Base-by-base conservation (phyloP, 345 rosid species). In the Moricandia moricandioides region DNA sequence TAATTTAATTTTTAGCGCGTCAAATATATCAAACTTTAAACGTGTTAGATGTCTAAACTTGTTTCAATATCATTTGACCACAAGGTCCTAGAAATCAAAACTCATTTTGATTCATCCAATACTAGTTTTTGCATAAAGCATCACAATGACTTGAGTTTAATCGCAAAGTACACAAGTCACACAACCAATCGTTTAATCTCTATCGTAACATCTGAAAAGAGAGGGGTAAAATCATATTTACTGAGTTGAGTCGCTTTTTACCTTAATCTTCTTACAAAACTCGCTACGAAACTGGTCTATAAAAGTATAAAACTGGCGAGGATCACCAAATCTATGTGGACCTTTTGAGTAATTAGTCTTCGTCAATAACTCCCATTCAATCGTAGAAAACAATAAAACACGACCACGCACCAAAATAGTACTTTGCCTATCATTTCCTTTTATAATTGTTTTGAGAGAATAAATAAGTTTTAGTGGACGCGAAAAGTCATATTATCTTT, bases 401-500 rank as follows among this genome's bases (percentile, higher is more conserved):
- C 73, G 59, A 74, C 72, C 66, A 57, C 34, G 13, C 27, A 67
- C 63, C 63, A 62, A 54, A 62, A 29, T 29, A 62, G 27, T 54
- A 39, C 57, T 61, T 61, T 34, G 11, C 3, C 4, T 21, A 45
- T 45, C 12, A 21, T 57, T 75, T 47, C 69, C 51, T 47, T 57
- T 14, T 14, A 52, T 0, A 51, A 7, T 14, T 21, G 52, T 57
- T 54, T 30, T 13, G 8, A 13, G 33, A 65, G 37, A 34, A 51
- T 66, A 78, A 49, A 17, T 13, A 26, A 26, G 8, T 57, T 67
- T 62, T 62, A 6, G 74, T 73, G 78, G 73, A 72, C 74, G 7
- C 45, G 54, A 78, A 62, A 73, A 78, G 78, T 78, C 78, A 73
- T 73, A 68, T 78, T 68, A 73, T 68, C 74, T 67, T 45, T 49